These are phyloP conservation scores for Monilinia polystroma DNA, from an alignment of 2,329 filamentous ascomycete genomes.

Conservation along the genomic window DNA sequence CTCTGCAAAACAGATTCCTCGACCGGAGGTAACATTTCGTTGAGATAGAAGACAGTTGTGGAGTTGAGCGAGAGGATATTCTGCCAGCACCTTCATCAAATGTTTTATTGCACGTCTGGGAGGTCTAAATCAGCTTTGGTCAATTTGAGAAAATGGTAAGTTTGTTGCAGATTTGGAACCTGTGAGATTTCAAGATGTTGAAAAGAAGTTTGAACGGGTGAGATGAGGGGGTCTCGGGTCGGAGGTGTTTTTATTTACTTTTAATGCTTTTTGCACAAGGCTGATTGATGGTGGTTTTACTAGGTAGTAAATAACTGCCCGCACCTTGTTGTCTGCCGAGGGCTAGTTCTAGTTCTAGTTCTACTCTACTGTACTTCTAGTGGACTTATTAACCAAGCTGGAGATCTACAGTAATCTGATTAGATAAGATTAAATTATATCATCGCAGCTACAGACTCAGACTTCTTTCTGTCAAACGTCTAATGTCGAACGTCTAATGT, in stretches of 20 bases:
- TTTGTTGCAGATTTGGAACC: background rate
- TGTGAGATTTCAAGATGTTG: background rate
- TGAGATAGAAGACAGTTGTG: background rate
- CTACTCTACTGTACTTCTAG: no score
- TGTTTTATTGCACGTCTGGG: background rate
- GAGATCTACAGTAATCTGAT: background rate
- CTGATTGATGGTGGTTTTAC: background rate
- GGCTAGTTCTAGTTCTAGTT: background rate
- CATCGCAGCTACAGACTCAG: background rate
- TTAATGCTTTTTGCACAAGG: background rate
- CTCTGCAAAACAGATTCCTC: conserved; percentile 53
- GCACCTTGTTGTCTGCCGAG: conserved; percentile 4
- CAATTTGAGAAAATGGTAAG: background rate
- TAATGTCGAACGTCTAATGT: no score
- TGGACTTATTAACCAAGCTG: no score
- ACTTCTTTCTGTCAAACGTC: background rate
- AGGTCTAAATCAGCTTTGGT: background rate
- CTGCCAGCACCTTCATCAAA: conserved; percentile 5
- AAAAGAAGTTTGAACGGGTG: background rate
- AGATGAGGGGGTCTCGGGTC: background rate
- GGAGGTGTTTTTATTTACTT: background rate
- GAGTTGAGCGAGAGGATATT: background rate
- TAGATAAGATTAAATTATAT: background rate
- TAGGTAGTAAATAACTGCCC: background rate
- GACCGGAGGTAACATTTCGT: conserved; percentile 56